Percentiles rank a stretch among this genome's conserved stretches.
Conservation (phyloP, 441 rosid species). For the Biscutella laevigata region DNA sequence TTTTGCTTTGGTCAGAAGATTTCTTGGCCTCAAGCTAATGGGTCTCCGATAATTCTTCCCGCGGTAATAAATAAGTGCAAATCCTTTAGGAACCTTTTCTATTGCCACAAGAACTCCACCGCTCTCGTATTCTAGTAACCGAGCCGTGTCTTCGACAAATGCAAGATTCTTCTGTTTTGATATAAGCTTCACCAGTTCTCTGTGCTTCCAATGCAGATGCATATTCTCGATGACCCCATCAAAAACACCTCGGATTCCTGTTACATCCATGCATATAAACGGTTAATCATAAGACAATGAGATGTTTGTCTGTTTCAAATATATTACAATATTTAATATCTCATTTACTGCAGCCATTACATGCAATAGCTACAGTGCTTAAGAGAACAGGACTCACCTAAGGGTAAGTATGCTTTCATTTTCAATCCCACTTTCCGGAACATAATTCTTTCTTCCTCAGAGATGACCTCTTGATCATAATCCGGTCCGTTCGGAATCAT, state of each 20-base stretch:
- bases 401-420: constrained; percentile 86
- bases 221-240: constrained; percentile 94
- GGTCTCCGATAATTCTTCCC: constrained; percentile 91
- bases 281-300: background rate
- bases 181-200: constrained; percentile 92
- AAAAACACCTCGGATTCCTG: constrained; percentile 95
- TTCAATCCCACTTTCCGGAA: constrained; percentile 83
- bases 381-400: constrained; percentile 46
- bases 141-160: constrained; percentile 85
- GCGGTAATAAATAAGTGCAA: constrained; percentile 75
- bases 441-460: constrained; percentile 85
- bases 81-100: constrained; percentile 86
- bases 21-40: constrained; percentile 77
- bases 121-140: constrained; percentile 82
- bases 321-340: background rate
- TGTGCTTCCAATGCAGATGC: constrained; percentile 98
- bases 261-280: constrained; percentile 6
- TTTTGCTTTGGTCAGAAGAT: constrained; percentile 88
- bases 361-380: constrained; percentile 10
- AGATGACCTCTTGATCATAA: constrained; percentile 89
- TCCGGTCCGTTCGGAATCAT: constrained; percentile 94
- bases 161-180: constrained; percentile 77
- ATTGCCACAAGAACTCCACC: constrained; percentile 90
- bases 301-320: constrained; percentile 1
- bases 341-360: background rate